These are phyloP conservation scores for Cyberlindnera maritima DNA, from an alignment of 805 yeast species.

Conservation along the genomic window DNA sequence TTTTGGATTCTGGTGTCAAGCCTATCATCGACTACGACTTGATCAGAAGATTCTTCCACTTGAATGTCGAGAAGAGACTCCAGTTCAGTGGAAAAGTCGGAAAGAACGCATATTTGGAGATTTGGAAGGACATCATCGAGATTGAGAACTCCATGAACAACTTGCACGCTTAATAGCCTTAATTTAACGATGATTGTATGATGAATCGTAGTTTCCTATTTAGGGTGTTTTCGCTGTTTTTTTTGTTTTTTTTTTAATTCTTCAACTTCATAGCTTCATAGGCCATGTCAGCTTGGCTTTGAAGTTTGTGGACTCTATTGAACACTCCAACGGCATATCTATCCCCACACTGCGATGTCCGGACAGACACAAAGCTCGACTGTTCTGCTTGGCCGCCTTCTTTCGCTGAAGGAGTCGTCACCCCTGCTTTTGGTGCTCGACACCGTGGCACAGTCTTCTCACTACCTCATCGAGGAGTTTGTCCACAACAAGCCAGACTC, in stretches of 20 bases:
- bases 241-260: not conserved
- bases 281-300: no score
- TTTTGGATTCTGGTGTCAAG: constrained; percentile 42
- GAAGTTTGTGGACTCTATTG: not conserved
- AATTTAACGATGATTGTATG: not conserved
- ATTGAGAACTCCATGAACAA: constrained; percentile 42
- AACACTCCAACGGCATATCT: not conserved
- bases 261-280: not conserved
- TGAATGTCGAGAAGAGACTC: constrained; percentile 57
- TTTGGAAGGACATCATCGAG: constrained; percentile 66
- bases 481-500: constrained; percentile 35
- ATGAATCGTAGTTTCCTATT: not conserved
- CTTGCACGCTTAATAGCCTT: constrained; percentile 3
- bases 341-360: not conserved
- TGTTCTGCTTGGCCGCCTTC: constrained; percentile 64
- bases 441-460: constrained; percentile 65
- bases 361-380: constrained; percentile 37
- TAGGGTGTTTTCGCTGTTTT: not conserved
- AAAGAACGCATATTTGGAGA: constrained; percentile 52
- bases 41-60: constrained; percentile 47
- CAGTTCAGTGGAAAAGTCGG: constrained; percentile 56
- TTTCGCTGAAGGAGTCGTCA: constrained; percentile 67
- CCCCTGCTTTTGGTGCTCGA: constrained; percentile 74
- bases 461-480: constrained; percentile 56
- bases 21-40: constrained; percentile 66